Conservation (phyloP, 2,329 filamentous ascomycete genomes). For the Colletotrichum sp. region DNA sequence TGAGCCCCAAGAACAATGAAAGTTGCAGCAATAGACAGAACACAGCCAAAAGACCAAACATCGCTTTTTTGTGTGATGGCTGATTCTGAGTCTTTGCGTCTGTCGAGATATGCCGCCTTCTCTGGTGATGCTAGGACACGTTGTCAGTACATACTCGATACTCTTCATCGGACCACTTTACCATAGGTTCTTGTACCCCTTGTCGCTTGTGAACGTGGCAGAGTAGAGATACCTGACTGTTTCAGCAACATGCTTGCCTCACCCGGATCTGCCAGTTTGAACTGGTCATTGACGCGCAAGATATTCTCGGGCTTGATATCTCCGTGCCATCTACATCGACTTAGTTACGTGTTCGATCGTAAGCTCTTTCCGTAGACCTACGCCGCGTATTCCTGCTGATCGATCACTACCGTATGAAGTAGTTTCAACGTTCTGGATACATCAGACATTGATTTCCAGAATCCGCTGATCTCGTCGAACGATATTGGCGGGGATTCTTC, state of each 20-base stretch:
- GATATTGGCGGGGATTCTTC: no score
- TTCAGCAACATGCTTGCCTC: conserved; percentile 27
- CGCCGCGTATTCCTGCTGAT: no score
- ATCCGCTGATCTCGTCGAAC: no score
- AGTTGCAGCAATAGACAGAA: conserved; percentile 41
- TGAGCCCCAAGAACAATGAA: conserved; percentile 36
- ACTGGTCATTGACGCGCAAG: conserved; percentile 30
- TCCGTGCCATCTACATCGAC: conserved; percentile 37
- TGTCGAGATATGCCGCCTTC: not conserved
- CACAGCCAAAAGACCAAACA: conserved; percentile 44
- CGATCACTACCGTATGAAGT: no score
- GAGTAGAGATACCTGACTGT: not conserved
- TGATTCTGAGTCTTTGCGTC: not conserved
- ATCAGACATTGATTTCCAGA: no score
- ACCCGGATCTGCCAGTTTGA: conserved; percentile 43
- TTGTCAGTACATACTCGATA: no score
- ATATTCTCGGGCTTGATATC: conserved; percentile 41
- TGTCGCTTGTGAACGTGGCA: not conserved
- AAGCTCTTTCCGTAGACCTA: no score
- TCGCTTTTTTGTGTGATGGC: conserved; percentile 37
- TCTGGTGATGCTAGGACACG: not conserved
- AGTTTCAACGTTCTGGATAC: no score
- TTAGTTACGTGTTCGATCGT: no score
- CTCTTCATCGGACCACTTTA: no score
- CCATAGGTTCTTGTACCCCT: conserved; percentile 41